Conservation (phyloP, 164 flowering plant genomes). For the Brasenia schreberi region DNA sequence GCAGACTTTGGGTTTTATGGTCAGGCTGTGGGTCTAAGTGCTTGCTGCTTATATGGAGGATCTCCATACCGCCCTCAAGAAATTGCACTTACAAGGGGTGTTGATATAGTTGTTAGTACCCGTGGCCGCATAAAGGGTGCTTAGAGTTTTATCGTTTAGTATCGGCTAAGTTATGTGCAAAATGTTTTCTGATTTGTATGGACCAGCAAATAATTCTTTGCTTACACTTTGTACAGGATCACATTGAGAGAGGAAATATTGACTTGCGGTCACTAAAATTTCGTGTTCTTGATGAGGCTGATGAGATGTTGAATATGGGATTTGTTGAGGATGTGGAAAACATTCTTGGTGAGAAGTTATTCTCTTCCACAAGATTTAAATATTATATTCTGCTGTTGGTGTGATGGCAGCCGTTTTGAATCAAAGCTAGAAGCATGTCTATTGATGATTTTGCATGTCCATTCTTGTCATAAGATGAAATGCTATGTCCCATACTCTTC, state of each 20-base stretch:
- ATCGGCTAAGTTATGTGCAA: background rate
- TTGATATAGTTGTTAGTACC: slow-evolving; percentile 84
- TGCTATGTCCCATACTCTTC: too few relatives aligned
- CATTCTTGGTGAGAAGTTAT: slow-evolving; percentile 52
- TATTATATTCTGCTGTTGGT: too few relatives aligned
- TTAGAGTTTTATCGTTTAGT: background rate
- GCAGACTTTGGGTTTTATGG: slow-evolving; percentile 83
- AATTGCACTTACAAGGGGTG: slow-evolving; percentile 59
- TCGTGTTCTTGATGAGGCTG: slow-evolving; percentile 96
- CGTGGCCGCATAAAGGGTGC: slow-evolving; percentile 88
- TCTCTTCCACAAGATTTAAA: too few relatives aligned
- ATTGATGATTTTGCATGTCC: too few relatives aligned
- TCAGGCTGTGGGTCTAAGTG: slow-evolving; percentile 47
- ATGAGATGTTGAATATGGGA: slow-evolving; percentile 95
- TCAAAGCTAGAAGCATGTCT: too few relatives aligned
- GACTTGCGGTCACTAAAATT: slow-evolving; percentile 62
- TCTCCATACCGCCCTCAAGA: slow-evolving; percentile 51
- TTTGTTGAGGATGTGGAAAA: slow-evolving; percentile 98
- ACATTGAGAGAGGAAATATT: slow-evolving; percentile 61
- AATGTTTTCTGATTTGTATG: background rate
- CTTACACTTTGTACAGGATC: slow-evolving; percentile 47
- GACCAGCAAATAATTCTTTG: background rate
- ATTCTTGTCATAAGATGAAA: too few relatives aligned
- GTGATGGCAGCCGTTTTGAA: too few relatives aligned
- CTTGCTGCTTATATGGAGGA: slow-evolving; percentile 81